Base-by-base conservation (phyloP, 2,329 filamentous ascomycete genomes). In the Pseudocercospora vitis region DNA sequence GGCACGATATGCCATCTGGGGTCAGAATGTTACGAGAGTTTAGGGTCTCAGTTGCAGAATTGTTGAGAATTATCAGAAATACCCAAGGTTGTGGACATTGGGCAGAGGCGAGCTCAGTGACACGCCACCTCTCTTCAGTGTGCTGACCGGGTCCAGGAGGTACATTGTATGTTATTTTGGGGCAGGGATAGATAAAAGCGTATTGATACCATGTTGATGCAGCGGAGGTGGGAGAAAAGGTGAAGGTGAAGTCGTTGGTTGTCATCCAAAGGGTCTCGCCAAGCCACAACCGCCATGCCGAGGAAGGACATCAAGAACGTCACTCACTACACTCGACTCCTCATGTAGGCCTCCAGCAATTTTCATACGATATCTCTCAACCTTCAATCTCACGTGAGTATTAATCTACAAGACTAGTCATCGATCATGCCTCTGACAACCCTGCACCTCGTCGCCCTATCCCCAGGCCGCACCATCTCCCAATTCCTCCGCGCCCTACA, bases 381-480 rank as follows among this genome's bases (percentile, higher is more conserved):
- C n/a, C n/a, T 28, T 3, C 19, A 7, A 7, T 29, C 26, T 29
- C 26, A 29, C n/a, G 29, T 49, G 18, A 40, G 3, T 21, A 42
- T 28, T 9, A 39, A 21, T 40, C 8, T 39, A 26, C 16, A 14
- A 28, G 18, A 40, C n/a, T n/a, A n/a, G 44, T 7, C 26, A 14
- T 14, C 0, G 40, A 56, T 29, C 18, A 81, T 81, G 77, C 77
- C 77, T 48, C 69, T 79, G 56, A 76, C 73, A 58, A 76, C 75
- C 2, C 60, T 80, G 42, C 69, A 77, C 59, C 73, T 80, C 52
- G 57, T 80, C 42, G 68, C 73, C 23, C 71, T 81, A 3, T 59
- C 65, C 12, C 50, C 56, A 21, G 59, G 63, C 21, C 61, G 66
- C 32, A 61, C 70, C 4, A 62, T 73, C 16, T 50, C 69, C 3